A percentile compares a stretch with the other conserved stretches of the same genome.
Conservation (phyloP, 139 green algal species). For the Chlorella sp. region DNA sequence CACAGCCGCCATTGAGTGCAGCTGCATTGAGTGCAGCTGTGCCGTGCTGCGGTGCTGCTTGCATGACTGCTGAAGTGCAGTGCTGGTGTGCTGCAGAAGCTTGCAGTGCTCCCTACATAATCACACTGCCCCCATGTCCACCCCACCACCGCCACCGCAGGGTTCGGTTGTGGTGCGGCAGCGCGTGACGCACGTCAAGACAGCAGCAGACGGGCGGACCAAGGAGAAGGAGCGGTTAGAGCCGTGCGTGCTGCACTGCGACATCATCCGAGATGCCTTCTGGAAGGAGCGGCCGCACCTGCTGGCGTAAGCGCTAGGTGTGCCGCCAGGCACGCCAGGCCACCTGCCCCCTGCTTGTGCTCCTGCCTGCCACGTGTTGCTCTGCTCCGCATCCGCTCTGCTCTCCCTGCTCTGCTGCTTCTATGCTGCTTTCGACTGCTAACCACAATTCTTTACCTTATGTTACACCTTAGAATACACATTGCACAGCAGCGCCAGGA, state of each 20-base stretch:
- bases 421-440: neutral
- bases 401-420: neutral
- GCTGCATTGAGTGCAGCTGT: too few species aligned
- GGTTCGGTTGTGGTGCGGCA: conserved; percentile 68
- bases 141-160: conserved; percentile 37
- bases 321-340: neutral
- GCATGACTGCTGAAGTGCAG: too few species aligned
- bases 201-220: conserved; percentile 59
- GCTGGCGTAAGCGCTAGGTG: conserved; percentile 45
- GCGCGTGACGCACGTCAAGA: conserved; percentile 52
- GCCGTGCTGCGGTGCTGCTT: too few species aligned
- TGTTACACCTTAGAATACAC: neutral
- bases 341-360: neutral
- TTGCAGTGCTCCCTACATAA: too few species aligned
- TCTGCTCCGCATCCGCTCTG: neutral
- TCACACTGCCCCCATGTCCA: too few species aligned
- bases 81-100: too few species aligned
- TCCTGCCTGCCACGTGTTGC: neutral
- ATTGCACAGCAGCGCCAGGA: neutral
- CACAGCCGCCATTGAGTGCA: too few species aligned
- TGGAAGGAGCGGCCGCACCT: conserved; percentile 80
- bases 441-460: neutral
- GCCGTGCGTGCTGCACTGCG: conserved; percentile 73
- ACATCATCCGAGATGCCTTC: conserved; percentile 91
- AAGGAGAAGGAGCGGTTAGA: conserved; percentile 54